phyloP scores from a whole-genome alignment of 352 stramenopile genomes.

The Phytophthora multivora region DNA sequence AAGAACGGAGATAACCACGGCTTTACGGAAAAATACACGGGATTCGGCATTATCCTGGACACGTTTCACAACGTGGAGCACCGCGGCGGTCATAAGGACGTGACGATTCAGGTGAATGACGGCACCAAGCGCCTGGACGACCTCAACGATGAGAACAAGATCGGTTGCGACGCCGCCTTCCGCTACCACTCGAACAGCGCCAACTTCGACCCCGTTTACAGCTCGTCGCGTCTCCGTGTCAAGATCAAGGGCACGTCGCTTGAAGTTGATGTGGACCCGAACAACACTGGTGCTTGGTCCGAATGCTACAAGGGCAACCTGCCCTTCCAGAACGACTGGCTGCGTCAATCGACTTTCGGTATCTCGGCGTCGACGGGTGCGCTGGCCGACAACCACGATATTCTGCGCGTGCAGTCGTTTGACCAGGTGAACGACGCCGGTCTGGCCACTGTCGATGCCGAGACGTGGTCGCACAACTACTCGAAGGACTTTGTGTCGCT shows the following conservation, averaged over 20 bases:
- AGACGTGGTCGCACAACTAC: slow-evolving; percentile 85
- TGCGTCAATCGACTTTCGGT: slow-evolving; percentile 63
- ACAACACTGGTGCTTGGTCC: slow-evolving; percentile 56
- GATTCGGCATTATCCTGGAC: slow-evolving; percentile 76
- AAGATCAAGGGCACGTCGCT: slow-evolving; percentile 60
- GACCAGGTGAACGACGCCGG: slow-evolving; percentile 62
- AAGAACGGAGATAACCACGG: slow-evolving; percentile 75
- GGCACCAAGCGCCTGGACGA: slow-evolving; percentile 70
- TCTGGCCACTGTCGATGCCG: slow-evolving; percentile 59
- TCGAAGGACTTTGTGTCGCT: slow-evolving; percentile 82
- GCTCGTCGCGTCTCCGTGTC: slow-evolving; percentile 66
- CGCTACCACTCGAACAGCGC: slow-evolving; percentile 77
- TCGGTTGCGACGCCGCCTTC: slow-evolving; percentile 78
- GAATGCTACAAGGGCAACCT: slow-evolving; percentile 71
- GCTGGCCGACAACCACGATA: slow-evolving; percentile 85
- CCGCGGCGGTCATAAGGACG: slow-evolving; percentile 78
- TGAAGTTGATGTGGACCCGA: slow-evolving; percentile 68
- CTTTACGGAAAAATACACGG: slow-evolving; percentile 72
- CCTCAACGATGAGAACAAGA: slow-evolving; percentile 73
- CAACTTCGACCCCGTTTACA: slow-evolving; percentile 75
- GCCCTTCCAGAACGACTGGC: slow-evolving; percentile 71
- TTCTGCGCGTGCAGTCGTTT: slow-evolving; percentile 70
- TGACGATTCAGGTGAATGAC: slow-evolving; percentile 82
- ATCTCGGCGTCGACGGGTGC: slow-evolving; percentile 79
- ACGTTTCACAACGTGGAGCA: slow-evolving; percentile 86